Base-by-base conservation (phyloP, 202 grass and related monocot genomes). In the Setaria viridis region DNA sequence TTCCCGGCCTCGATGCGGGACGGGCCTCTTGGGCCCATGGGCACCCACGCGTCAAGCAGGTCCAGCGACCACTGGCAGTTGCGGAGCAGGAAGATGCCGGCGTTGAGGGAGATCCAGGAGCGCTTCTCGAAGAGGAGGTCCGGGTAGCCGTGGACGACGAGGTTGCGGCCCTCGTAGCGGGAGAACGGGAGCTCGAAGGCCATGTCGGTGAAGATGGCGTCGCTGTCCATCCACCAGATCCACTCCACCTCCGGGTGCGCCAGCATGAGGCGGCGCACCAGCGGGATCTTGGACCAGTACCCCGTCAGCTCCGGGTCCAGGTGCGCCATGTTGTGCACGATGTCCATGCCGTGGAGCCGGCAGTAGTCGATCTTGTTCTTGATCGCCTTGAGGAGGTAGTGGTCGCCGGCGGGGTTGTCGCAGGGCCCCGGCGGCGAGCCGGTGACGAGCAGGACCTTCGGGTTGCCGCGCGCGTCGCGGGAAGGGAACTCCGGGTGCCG, bases 301-400 rank as follows among this genome's bases (percentile, higher is more conserved):
- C 70, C 75, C 4, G 72, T 56, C 15, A 75, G 72, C 50, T 75
- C 72, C 17, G 50, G 72, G 72, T 75, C 50, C 13, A 93, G 85
- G 81, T 85, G 91, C 12, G 88, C 91, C 85, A 88, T 93, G 85
- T 76, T 88, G 91, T 93, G 87, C 58, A 85, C 62, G 29, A 93
- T 75, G 46, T 93, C 91, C 45, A 93, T 83, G 50, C 91, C 91
- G 66, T 90, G 91, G 45, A 93, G 67, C 0, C 91, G 71, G 60
- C 88, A 90, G 85, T 93, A 90, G 73, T 93, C 91, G 34, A 93
- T 88, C 88, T 93, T 93, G 73, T 93, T 93, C 75, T 93, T 93
- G 9, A 79, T 90, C 0, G 85, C 19, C 81, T 90, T 93, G 39
- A 93, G 70, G 2, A 93, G 91, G 85, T 90, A 90, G 67, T 93